These are phyloP conservation scores for Quercus parvula DNA, from an alignment of 306 rosid genomes.

Conservation along the genomic window DNA sequence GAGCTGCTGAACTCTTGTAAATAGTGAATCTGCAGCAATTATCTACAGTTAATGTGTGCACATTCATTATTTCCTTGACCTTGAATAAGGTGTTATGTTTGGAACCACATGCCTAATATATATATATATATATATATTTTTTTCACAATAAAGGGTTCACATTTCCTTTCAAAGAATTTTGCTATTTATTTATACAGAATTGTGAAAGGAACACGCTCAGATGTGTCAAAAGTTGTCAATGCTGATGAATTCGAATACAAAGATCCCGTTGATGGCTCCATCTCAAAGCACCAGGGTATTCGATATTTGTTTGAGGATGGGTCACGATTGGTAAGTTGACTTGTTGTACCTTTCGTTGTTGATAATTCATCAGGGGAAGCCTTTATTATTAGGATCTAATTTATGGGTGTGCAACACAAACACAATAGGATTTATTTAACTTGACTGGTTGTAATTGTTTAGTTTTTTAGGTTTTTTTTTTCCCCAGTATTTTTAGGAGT, in stretches of 20 bases:
- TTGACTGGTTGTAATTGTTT: too few relatives aligned
- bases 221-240: constrained; percentile 66
- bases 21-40: constrained; percentile 1
- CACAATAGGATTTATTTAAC: too few relatives aligned
- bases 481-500: too few relatives aligned
- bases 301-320: constrained; percentile 97
- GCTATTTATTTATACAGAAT: constrained; percentile 42
- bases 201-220: constrained; percentile 58
- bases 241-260: constrained; percentile 96
- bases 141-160: neutral
- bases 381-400: neutral
- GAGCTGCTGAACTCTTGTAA: neutral
- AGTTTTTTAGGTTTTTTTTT: too few relatives aligned
- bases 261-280: constrained; percentile 90
- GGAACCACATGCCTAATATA: constrained; percentile 4
- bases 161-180: neutral
- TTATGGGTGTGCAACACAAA: too few relatives aligned
- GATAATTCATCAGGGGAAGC: constrained; percentile 3
- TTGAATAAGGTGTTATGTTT: neutral
- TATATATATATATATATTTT: neutral
- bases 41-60: neutral
- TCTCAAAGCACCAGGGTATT: constrained; percentile 94
- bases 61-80: neutral
- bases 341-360: neutral
- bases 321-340: constrained; percentile 84